Base-by-base conservation (phyloP, 2,329 filamentous ascomycete species). In the Teratosphaeriaceae sp. region DNA sequence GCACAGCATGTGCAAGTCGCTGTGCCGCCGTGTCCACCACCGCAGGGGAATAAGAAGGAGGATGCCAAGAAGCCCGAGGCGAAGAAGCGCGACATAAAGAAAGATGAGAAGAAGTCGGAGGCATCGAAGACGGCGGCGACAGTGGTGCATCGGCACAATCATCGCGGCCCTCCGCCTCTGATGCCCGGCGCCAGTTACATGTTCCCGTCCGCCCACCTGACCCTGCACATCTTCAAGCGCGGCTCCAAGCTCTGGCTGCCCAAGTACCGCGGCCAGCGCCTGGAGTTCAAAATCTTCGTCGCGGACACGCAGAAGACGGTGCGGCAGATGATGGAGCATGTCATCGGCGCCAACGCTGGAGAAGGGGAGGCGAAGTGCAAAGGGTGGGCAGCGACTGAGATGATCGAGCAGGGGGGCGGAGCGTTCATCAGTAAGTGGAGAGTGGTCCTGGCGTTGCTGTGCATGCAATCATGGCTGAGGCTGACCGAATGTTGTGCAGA, bases 231-330 rank as follows among this genome's bases (percentile, higher is more conserved):
- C 30, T 57, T 60, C 46, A 48, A 47, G 6, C 47, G 51, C 31
- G 48, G 45, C 11, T 38, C 38, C 6, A 51, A 50, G 35, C 44
- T 60, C 20, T 60, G 58, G 58, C 46, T 51, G 31, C 43, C 37
- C 6, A 51, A 51, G 40, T 55, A 54, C 26, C 20, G 33, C 19
- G 42, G 38, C 18, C 38, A 47, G 23, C 9, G 34, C 22, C 45
- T 57, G 5, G 38, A 44, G 12, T 60, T 63, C 48, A 63, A 62
- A 33, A 57, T 59, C n/a, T 63, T 61, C 45, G 55, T 53, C 13
- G 60, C 60, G 13, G 41, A 46, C 33, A 58, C 58, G 1, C 24
- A 40, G 4, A 52, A 57, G 27, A 49, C 48, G 2, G 52, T 60
- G 13, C 42, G 37, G 16, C 46, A 55, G n/a, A 47, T 65, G 2